Percentiles rank a stretch among this genome's conserved stretches.
phyloP scores from a whole-genome alignment of 768 basidiomycete genomes.

The Podaxis sp. region DNA sequence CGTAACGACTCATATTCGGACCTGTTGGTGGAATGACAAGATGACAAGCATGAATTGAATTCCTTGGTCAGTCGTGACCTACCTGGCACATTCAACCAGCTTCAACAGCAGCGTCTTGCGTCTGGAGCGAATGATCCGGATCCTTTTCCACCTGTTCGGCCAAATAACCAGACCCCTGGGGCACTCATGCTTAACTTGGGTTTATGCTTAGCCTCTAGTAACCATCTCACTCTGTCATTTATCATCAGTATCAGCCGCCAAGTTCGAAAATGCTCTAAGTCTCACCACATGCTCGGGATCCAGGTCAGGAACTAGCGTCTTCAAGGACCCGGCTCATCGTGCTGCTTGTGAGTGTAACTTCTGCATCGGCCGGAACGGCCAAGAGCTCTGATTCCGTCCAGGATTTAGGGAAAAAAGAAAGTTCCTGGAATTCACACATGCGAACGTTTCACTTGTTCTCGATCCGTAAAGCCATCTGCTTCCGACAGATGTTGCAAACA shows the following conservation, averaged over 20 bases:
- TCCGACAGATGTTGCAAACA: background rate
- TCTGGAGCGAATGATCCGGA: background rate
- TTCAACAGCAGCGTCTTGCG: too few relatives aligned
- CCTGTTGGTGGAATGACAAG: background rate
- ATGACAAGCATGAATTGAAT: too few relatives aligned
- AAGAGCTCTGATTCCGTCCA: background rate
- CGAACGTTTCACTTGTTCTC: background rate
- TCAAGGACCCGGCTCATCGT: background rate
- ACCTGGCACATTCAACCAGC: too few relatives aligned
- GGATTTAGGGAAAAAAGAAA: background rate
- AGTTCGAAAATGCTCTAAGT: background rate
- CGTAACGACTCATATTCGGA: background rate
- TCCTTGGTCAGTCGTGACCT: too few relatives aligned
- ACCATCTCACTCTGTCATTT: background rate
- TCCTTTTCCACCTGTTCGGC: background rate
- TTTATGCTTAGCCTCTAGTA: background rate
- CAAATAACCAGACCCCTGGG: background rate
- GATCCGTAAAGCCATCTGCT: background rate
- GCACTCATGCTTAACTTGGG: background rate
- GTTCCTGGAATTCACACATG: background rate
- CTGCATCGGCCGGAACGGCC: background rate
- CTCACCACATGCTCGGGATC: background rate
- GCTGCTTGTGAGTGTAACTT: too few relatives aligned
- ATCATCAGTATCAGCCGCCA: background rate
- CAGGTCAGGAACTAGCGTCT: background rate